These are phyloP conservation scores for Erythrobasidium yunnanense DNA, from an alignment of 768 basidiomycete species.

Conservation along the genomic window DNA sequence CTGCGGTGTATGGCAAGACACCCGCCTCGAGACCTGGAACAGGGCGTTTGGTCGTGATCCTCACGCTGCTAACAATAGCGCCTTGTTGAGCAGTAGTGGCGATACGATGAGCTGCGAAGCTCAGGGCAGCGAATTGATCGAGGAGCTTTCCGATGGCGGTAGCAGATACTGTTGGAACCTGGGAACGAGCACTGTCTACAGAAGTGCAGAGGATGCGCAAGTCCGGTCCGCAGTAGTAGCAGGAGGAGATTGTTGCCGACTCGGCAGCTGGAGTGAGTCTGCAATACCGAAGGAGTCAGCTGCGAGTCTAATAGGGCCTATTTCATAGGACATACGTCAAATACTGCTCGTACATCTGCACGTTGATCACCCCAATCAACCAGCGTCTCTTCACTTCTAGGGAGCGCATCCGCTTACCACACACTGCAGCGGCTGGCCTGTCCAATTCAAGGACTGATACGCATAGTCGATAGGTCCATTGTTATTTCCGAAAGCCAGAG, in stretches of 20 bases:
- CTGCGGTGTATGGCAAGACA: background rate
- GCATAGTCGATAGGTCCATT: conserved; percentile 28
- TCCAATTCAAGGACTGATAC: conserved; percentile 20
- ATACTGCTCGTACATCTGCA: conserved; percentile 28
- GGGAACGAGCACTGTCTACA: conserved; percentile 25
- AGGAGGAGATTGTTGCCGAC: background rate
- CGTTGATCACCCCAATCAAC: background rate
- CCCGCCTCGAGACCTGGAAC: background rate
- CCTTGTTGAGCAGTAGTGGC: conserved; percentile 8
- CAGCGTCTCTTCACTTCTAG: background rate
- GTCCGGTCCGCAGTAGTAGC: conserved; percentile 22
- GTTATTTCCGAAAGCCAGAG: conserved; percentile 9
- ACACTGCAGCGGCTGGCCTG: conserved; percentile 9
- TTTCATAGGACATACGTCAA: background rate
- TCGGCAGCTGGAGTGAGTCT: conserved; percentile 4
- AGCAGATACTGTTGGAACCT: background rate
- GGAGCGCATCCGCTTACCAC: conserved; percentile 9
- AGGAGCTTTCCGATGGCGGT: background rate
- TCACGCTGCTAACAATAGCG: conserved; percentile 1
- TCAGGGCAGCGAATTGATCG: background rate
- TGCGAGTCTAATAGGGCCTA: background rate
- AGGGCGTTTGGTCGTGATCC: background rate
- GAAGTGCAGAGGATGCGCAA: conserved; percentile 27
- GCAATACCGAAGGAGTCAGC: background rate
- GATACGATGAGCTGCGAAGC: background rate